Percentiles rank a stretch among this genome's conserved stretches.
phyloP scores from a whole-genome alignment of 2,329 filamentous ascomycete genomes.

The Emergomyces pasteurianus region DNA sequence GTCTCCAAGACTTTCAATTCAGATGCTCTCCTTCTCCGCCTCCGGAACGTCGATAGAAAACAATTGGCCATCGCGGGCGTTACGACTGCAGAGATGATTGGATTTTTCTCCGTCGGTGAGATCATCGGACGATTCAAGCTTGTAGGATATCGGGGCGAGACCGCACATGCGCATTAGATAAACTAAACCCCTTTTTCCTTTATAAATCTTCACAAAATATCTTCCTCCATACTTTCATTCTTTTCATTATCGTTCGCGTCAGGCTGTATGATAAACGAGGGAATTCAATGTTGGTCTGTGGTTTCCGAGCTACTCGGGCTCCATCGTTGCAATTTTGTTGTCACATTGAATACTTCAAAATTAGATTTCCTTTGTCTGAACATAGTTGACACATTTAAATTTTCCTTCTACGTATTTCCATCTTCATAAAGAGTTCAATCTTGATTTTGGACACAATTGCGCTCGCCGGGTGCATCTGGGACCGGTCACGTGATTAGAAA shows the following conservation, averaged over 20 bases:
- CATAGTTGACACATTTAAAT: not conserved
- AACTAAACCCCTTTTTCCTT: not conserved
- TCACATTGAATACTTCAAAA: not conserved
- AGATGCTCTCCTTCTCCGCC: conserved; percentile 28
- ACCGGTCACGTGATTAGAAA: not conserved
- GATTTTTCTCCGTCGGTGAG: conserved; percentile 96
- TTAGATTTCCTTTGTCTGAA: not conserved
- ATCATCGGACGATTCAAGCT: conserved; percentile 94
- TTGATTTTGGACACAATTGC: not conserved
- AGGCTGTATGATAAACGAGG: conserved; percentile 38
- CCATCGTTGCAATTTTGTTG: not conserved
- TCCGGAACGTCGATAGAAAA: conserved; percentile 58
- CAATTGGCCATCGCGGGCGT: conserved; percentile 66
- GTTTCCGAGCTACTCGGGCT: conserved; percentile 20
- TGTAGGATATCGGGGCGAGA: conserved; percentile 74
- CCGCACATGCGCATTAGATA: conserved; percentile 31
- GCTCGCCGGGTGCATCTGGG: too few relatives aligned
- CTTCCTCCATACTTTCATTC: conserved; percentile 20
- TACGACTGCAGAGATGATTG: conserved; percentile 71
- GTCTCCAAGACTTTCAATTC: conserved; percentile 15
- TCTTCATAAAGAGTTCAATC: not conserved
- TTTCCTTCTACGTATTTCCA: not conserved
- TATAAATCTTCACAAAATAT: conserved; percentile 8
- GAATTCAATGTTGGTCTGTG: conserved; percentile 28
- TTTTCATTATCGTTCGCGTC: conserved; percentile 23